phyloP scores from a whole-genome alignment of 768 basidiomycete genomes.

The Saitozyma sp. region DNA sequence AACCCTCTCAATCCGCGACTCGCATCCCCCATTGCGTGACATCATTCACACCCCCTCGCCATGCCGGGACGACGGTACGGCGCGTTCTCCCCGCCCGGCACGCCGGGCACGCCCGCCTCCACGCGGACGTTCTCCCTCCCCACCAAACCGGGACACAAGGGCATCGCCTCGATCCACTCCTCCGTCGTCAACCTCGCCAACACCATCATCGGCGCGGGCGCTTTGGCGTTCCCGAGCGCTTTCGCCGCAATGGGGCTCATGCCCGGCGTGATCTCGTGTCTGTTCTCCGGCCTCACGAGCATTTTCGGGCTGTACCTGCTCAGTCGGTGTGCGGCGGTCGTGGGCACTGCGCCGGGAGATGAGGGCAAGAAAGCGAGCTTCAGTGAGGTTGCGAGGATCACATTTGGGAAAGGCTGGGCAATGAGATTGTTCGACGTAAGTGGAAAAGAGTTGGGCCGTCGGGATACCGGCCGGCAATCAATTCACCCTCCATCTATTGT shows the following conservation, averaged over 20 bases:
- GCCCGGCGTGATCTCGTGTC: conserved; percentile 84
- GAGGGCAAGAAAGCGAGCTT: conserved; percentile 48
- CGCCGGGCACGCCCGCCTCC: too few relatives aligned
- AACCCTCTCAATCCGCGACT: too few relatives aligned
- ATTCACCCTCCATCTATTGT: background rate
- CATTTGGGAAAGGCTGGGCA: conserved; percentile 68
- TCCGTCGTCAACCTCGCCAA: conserved; percentile 62
- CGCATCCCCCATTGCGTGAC: too few relatives aligned
- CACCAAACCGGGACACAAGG: conserved; percentile 1
- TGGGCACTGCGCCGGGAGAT: conserved; percentile 51
- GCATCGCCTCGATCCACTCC: conserved; percentile 28
- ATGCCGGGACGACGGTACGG: too few relatives aligned
- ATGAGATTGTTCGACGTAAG: conserved; percentile 65
- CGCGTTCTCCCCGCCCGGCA: too few relatives aligned
- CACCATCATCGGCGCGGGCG: conserved; percentile 88
- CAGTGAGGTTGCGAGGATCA: conserved; percentile 61
- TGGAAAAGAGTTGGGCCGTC: background rate
- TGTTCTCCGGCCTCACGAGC: conserved; percentile 72
- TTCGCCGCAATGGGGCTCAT: conserved; percentile 87
- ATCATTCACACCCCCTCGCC: too few relatives aligned
- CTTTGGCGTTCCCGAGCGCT: conserved; percentile 57
- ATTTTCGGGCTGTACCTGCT: conserved; percentile 87
- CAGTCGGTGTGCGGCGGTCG: conserved; percentile 73
- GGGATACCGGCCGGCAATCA: background rate
- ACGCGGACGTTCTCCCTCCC: too few relatives aligned